A percentile compares a stretch with the other conserved stretches of the same genome.
These are phyloP conservation scores for Neurospora sp. DNA, from an alignment of 495 filamentous ascomycete genomes.

Conservation along the genomic window DNA sequence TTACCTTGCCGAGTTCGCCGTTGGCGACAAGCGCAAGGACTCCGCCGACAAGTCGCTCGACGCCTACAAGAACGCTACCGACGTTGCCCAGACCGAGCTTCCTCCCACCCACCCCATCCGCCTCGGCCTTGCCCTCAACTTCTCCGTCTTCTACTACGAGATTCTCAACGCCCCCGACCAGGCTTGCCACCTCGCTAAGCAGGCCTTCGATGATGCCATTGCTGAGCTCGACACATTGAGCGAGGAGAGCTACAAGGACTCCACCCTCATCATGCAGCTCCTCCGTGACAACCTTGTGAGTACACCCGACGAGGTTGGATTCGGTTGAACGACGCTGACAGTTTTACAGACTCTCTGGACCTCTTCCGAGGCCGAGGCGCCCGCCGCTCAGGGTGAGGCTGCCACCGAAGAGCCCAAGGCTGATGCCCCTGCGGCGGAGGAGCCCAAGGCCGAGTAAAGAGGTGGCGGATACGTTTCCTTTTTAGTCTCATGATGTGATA, in stretches of 20 bases:
- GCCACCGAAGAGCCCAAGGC: constrained; percentile 39
- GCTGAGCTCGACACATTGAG: constrained; percentile 94
- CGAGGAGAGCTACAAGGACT: constrained; percentile 99
- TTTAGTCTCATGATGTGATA: constrained; percentile 23
- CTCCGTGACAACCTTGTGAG: constrained; percentile 96
- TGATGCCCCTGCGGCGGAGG: constrained; percentile 33
- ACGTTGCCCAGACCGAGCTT: constrained; percentile 95
- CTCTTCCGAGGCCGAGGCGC: constrained; percentile 89
- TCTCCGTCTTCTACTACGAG: constrained; percentile 99
- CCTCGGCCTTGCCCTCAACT: constrained; percentile 96
- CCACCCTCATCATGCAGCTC: constrained; percentile 98
- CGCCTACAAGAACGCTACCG: constrained; percentile 92
- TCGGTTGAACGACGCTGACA: constrained; percentile 5
- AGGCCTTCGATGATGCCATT: constrained; percentile 98
- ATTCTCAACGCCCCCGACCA: constrained; percentile 98
- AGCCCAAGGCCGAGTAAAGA: constrained; percentile 44
- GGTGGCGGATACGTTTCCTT: constrained; percentile 14
- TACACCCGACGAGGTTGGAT: background rate
- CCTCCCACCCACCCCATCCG: constrained; percentile 98
- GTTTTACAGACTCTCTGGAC: constrained; percentile 86
- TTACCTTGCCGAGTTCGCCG: constrained; percentile 96
- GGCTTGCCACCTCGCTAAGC: constrained; percentile 98
- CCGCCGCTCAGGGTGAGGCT: constrained; percentile 51
- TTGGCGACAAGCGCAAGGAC: constrained; percentile 94
- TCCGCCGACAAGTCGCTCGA: constrained; percentile 94